These are phyloP conservation scores for Gynostemma pentaphyllum DNA, from an alignment of 306 rosid genomes.

Conservation along the genomic window DNA sequence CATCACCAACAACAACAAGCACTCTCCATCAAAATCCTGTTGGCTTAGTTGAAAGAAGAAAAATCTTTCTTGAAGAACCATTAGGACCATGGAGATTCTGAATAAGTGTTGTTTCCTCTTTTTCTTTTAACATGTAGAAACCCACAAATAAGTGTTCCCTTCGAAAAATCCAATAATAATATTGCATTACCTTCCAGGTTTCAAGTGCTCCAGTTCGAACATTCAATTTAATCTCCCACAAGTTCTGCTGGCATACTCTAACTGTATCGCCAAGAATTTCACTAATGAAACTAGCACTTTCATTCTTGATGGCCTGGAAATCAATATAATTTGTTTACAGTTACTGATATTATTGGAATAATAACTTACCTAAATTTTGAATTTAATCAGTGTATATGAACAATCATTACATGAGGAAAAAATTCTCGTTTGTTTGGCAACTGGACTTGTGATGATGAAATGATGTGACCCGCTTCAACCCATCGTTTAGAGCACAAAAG, in stretches of 20 bases:
- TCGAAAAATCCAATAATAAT: neutral
- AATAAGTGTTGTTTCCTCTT: no score
- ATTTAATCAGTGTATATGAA: neutral
- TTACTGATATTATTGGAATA: constrained; percentile 4
- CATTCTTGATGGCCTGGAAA: constrained; percentile 47
- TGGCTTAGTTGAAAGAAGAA: no score
- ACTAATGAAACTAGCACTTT: constrained; percentile 23
- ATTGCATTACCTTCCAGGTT: constrained; percentile 71
- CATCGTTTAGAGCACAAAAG: constrained; percentile 56
- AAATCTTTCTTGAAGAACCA: no score
- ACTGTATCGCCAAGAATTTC: constrained; percentile 47
- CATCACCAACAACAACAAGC: no score
- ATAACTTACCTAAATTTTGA: constrained; percentile 4
- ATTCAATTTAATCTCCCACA: constrained; percentile 66
- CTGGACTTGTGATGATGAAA: constrained; percentile 74
- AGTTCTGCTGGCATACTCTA: constrained; percentile 37
- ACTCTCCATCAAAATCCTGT: no score
- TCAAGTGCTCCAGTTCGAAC: constrained; percentile 56
- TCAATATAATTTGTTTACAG: constrained; percentile 6
- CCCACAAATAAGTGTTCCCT: neutral
- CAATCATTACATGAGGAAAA: constrained; percentile 45
- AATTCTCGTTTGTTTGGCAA: constrained; percentile 47
- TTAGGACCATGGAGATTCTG: no score
- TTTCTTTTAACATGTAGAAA: no score
- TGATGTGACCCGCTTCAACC: constrained; percentile 75